A percentile compares a stretch with the other conserved stretches of the same genome.
These are phyloP conservation scores for Termitomyces sp. DNA, from an alignment of 768 basidiomycete genomes.

Conservation along the genomic window DNA sequence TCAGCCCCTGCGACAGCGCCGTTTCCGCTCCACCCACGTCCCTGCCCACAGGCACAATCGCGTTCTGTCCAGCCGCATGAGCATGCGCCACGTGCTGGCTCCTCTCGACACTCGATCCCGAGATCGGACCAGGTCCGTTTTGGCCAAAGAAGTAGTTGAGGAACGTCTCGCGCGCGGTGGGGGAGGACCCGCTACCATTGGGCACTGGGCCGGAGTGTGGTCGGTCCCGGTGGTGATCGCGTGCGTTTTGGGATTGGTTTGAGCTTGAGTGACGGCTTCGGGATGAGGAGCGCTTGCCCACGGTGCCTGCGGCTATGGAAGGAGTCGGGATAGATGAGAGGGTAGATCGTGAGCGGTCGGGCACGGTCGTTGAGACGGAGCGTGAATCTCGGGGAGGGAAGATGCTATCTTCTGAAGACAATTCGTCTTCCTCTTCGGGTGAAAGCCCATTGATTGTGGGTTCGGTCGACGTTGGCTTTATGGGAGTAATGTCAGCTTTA, in stretches of 20 bases:
- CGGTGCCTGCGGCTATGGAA: constrained; percentile 21
- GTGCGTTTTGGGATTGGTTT: constrained; percentile 7
- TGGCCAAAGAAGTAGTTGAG: constrained; percentile 98
- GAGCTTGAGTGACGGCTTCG: constrained; percentile 21
- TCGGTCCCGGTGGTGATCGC: constrained; percentile 17
- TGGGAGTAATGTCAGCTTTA: constrained; percentile 16
- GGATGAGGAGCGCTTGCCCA: constrained; percentile 33
- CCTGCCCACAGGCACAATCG: constrained; percentile 53
- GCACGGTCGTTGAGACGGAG: constrained; percentile 72
- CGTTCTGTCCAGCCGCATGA: constrained; percentile 7
- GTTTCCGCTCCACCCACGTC: constrained; percentile 59
- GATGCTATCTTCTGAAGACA: constrained; percentile 55
- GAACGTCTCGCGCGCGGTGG: constrained; percentile 84
- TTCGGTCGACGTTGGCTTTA: constrained; percentile 63
- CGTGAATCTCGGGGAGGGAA: constrained; percentile 53
- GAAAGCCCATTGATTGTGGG: constrained; percentile 45
- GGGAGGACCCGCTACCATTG: constrained; percentile 33
- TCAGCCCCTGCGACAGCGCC: constrained; percentile 51
- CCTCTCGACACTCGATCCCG: constrained; percentile 49
- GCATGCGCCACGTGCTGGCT: constrained; percentile 18
- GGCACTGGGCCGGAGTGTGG: constrained; percentile 31
- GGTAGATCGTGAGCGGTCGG: constrained; percentile 64
- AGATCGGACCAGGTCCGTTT: constrained; percentile 74
- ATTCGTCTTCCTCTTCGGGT: constrained; percentile 59
- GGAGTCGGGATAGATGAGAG: constrained; percentile 29